Conservation (phyloP, 1,284 basidiomycete genomes). For the Irpex sp. region DNA sequence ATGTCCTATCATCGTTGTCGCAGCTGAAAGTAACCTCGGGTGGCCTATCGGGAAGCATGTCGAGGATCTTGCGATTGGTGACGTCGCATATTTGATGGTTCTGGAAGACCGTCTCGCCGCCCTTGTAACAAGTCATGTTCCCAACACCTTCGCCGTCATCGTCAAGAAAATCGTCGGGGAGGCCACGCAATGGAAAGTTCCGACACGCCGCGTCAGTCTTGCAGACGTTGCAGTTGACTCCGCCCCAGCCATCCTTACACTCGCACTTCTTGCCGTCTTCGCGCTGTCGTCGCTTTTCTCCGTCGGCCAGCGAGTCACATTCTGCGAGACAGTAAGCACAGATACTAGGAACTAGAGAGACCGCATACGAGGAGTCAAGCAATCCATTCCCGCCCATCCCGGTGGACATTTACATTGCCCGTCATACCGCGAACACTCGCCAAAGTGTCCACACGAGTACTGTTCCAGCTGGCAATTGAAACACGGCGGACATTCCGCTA, state of each 20-base stretch:
- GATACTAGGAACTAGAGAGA: background rate
- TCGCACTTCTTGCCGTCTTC: conserved; percentile 76
- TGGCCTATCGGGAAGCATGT: conserved; percentile 82
- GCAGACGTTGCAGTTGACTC: conserved; percentile 97
- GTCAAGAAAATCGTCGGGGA: conserved; percentile 33
- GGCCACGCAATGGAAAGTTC: conserved; percentile 65
- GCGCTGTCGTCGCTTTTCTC: conserved; percentile 78
- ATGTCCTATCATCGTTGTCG: conserved; percentile 54
- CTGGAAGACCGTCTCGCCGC: conserved; percentile 86
- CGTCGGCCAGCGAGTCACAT: conserved; percentile 90
- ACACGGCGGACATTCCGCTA: conserved; percentile 65
- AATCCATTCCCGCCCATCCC: conserved; percentile 91
- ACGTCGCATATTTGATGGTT: conserved; percentile 98
- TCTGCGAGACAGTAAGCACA: conserved; percentile 37
- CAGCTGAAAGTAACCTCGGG: conserved; percentile 97
- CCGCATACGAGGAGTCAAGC: conserved; percentile 72
- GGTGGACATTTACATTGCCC: conserved; percentile 89
- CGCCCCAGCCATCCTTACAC: conserved; percentile 92
- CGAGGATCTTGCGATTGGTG: conserved; percentile 89
- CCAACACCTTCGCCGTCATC: conserved; percentile 41
- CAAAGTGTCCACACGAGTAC: conserved; percentile 84
- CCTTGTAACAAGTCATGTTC: conserved; percentile 93
- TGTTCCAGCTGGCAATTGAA: conserved; percentile 86
- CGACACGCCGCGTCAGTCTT: conserved; percentile 76
- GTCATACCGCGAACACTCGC: conserved; percentile 82